Base-by-base conservation (phyloP, 371 early-diverging fungal genomes). In the Mortierella sp. region DNA sequence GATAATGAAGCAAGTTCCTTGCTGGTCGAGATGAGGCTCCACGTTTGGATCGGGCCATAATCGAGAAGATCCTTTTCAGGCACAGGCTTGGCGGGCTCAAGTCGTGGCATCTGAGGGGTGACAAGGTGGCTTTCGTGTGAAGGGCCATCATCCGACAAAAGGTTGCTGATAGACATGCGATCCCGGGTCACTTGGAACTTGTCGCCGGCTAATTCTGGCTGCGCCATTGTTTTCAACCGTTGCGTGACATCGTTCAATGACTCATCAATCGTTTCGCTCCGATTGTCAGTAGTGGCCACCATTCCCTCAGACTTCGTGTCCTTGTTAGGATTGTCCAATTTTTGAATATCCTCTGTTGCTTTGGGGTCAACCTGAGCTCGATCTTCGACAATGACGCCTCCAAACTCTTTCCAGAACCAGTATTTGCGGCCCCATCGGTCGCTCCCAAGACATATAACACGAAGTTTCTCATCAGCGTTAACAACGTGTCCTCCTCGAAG, bases 361-460 rank as follows among this genome's bases (percentile, higher is more conserved):
- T 63, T 69, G 4, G 83, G 83, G 0, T 67, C 83, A 18, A 81
- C 64, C 39, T 76, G 76, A 8, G 58, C 73, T 10, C 83, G 72
- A 39, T 81, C 83, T 26, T 81, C 83, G 8, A 81, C 64, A 37
- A 81, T 69, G 22, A 81, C 72, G n/a, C 83, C 83, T 11, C 83
- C 83, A 66, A 81, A 81, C 18, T 75, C 64, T 39, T 51, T 81
- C 83, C 83, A 81, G 70, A 81, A 76, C 83, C 83, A 81, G 37
- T 72, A 81, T 61, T 81, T 81, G 64, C 83, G 76, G 14, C 83
- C 83, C 73, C 76, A 81, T 14, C 83, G 72, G 51, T 81, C 83
- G 59, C 70, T 81, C 20, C 83, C 83, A 16, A 81, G 69, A 28
- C 70, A 66, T 16, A 81, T 60, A 35, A 81, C 73, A 0, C 83